phyloP scores from a whole-genome alignment of 306 rosid genomes.

The Lathyrus oleraceus region DNA sequence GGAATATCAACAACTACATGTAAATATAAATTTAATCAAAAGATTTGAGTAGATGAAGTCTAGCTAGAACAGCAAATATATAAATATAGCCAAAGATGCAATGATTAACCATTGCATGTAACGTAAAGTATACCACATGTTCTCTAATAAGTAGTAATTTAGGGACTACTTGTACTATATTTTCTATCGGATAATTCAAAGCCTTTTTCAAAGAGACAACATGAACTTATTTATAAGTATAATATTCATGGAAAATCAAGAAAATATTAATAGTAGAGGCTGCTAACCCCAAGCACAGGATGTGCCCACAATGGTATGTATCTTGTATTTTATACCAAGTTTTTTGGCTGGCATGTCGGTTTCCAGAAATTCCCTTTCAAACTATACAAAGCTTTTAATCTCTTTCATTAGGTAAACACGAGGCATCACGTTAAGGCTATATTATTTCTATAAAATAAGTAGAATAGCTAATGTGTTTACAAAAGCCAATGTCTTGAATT shows the following conservation, averaged over 20 bases:
- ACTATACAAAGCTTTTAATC: constrained; percentile 29
- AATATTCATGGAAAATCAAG: constrained; percentile 21
- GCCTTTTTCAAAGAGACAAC: neutral
- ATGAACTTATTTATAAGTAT: neutral
- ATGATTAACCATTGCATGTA: constrained; percentile 19
- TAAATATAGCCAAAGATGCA: neutral
- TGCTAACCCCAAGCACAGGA: neutral
- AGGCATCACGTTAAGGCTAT: constrained; percentile 42
- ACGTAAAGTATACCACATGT: neutral
- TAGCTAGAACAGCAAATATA: neutral
- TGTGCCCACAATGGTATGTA: constrained; percentile 5
- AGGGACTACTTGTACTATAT: neutral
- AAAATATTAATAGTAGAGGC: neutral
- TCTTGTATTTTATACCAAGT: constrained; percentile 23
- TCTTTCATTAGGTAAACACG: constrained; percentile 44
- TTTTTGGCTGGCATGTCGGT: constrained; percentile 44
- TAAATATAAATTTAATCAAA: constrained; percentile 30
- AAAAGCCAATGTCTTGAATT: constrained; percentile 43
- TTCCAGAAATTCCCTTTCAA: constrained; percentile 36
- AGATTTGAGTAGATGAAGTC: neutral
- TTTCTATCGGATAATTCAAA: neutral
- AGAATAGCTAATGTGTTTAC: constrained; percentile 15
- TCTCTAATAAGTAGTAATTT: constrained; percentile 18
- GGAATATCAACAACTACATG: neutral
- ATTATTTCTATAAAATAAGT: constrained; percentile 14